Percentiles rank a stretch among this genome's conserved stretches.
Conservation (phyloP, 495 filamentous ascomycete genomes). For the Aspergillus biplanus region DNA sequence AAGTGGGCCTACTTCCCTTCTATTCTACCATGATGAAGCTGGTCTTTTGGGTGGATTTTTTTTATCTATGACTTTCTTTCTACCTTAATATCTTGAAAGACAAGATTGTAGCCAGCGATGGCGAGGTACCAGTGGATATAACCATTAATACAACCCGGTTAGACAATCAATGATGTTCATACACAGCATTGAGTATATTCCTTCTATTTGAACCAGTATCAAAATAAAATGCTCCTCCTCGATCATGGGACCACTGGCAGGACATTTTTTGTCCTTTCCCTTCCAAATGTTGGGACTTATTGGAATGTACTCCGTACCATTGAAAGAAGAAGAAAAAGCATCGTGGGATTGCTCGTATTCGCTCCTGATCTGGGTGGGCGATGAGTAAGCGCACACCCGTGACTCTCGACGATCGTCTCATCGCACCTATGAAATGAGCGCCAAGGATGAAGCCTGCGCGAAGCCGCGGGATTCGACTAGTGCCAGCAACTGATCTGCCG, state of each 20-base stretch:
- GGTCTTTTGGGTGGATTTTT: slow-evolving; percentile 22
- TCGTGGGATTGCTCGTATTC: background rate
- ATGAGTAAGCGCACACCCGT: slow-evolving; percentile 9
- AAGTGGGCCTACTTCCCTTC: slow-evolving; percentile 9
- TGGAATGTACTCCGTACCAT: no score
- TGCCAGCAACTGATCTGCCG: slow-evolving; percentile 2
- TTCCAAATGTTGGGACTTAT: background rate
- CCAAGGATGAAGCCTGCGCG: slow-evolving; percentile 11
- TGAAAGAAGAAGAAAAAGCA: no score
- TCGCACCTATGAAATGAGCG: background rate
- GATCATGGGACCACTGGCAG: no score
- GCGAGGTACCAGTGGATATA: background rate
- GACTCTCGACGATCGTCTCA: background rate
- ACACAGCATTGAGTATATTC: no score
- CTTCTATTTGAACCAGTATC: no score
- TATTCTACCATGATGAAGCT: slow-evolving; percentile 19
- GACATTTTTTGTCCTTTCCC: no score
- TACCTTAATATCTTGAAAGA: slow-evolving; percentile 4
- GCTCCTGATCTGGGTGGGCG: background rate
- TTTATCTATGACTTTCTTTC: slow-evolving; percentile 5
- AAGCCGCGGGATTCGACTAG: slow-evolving; percentile 15
- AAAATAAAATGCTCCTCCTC: no score
- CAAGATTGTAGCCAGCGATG: slow-evolving; percentile 5
- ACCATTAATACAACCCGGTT: background rate
- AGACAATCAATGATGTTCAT: background rate